Evolutionary conservation across 148 eudicot species (phyloP).

Genomic region (Linanthus parryae): DNA sequence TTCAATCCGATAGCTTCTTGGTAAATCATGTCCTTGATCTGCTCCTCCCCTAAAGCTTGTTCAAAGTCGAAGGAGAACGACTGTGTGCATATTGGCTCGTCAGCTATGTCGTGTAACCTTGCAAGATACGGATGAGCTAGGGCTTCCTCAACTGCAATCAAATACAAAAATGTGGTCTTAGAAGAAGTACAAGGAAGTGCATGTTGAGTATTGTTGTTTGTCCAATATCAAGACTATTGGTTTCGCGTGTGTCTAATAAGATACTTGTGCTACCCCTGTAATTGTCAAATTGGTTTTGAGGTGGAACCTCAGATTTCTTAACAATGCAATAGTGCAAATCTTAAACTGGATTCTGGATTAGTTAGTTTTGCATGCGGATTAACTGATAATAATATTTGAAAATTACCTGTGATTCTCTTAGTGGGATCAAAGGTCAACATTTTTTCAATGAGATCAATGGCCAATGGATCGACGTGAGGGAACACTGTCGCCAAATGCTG

Average conservation of each 20-base stretch:
- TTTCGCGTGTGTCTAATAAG: too few species aligned
- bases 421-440: slow-evolving; percentile 87
- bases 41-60: slow-evolving; percentile 71
- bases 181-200: too few species aligned
- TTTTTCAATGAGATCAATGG: slow-evolving; percentile 74
- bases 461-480: slow-evolving; percentile 71
- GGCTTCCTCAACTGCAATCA: slow-evolving; percentile 73
- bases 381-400: not conserved
- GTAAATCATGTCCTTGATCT: slow-evolving; percentile 88
- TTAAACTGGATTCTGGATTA: too few species aligned
- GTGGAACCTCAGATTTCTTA: too few species aligned
- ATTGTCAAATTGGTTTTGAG: too few species aligned
- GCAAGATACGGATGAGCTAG: slow-evolving; percentile 78
- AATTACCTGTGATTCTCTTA: slow-evolving; percentile 72
- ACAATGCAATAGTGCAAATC: too few species aligned
- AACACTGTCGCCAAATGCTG: slow-evolving; percentile 44
- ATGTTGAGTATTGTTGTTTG: too few species aligned
- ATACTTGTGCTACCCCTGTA: too few species aligned
- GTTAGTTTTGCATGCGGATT: too few species aligned
- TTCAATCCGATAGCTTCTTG: slow-evolving; percentile 65
- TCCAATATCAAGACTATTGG: too few species aligned
- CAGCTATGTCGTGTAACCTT: slow-evolving; percentile 68
- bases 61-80: slow-evolving; percentile 83
- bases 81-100: slow-evolving; percentile 63
- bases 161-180: not conserved